Conservation (phyloP, 768 basidiomycete species). For the Termitomyces sp. region DNA sequence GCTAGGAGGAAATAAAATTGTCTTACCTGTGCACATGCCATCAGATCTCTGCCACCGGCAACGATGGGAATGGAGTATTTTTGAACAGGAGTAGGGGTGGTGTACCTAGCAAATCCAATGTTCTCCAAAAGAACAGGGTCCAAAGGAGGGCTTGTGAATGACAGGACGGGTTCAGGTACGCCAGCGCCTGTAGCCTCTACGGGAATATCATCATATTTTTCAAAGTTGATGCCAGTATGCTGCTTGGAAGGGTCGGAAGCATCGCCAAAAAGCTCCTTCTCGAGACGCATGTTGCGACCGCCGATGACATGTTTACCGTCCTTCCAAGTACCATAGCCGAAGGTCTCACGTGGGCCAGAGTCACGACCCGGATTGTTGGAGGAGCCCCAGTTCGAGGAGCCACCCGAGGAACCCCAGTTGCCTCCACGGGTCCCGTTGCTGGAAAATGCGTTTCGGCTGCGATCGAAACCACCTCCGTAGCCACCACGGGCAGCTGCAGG, state of each 20-base stretch:
- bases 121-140: slow-evolving; percentile 95
- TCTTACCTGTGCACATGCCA: slow-evolving; percentile 89
- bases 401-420: slow-evolving; percentile 31
- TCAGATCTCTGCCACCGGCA: slow-evolving; percentile 80
- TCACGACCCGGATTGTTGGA: slow-evolving; percentile 19
- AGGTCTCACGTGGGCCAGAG: slow-evolving; percentile 42
- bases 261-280: slow-evolving; percentile 96
- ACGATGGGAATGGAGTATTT: slow-evolving; percentile 99
- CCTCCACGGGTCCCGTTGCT: slow-evolving; percentile 33
- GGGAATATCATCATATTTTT: slow-evolving; percentile 99
- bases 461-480: slow-evolving; percentile 36
- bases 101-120: slow-evolving; percentile 88
- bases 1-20: neutral
- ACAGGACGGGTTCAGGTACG: slow-evolving; percentile 90
- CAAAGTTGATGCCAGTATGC: slow-evolving; percentile 98
- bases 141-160: slow-evolving; percentile 85
- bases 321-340: slow-evolving; percentile 77
- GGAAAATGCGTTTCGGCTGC: slow-evolving; percentile 34
- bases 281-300: slow-evolving; percentile 76
- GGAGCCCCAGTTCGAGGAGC: slow-evolving; percentile 29
- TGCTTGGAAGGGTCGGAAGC: slow-evolving; percentile 79
- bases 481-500: slow-evolving; percentile 41
- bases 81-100: slow-evolving; percentile 96
- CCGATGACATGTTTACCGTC: slow-evolving; percentile 88
- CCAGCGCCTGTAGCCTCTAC: slow-evolving; percentile 96